phyloP scores from a whole-genome alignment of 1,139 yeast genomes.

The Pichia sp. region DNA sequence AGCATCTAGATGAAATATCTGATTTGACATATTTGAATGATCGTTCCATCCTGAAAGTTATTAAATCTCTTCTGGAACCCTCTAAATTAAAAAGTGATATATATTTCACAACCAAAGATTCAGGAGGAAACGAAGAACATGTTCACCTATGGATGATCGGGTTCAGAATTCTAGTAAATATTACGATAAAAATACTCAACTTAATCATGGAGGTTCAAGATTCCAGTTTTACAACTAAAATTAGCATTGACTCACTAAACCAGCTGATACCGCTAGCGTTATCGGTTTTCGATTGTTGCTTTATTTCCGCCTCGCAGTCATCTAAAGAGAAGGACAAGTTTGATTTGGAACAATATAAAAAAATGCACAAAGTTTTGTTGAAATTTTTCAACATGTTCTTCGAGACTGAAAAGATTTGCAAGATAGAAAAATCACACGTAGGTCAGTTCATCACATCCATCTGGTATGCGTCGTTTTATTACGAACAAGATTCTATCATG shows the following conservation, averaged over 20 bases:
- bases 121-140: conserved; percentile 1
- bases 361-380: conserved; percentile 42
- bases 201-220: conserved; percentile 28
- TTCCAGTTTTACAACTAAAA: conserved; percentile 22
- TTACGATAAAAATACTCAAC: conserved; percentile 29
- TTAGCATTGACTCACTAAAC: conserved; percentile 28
- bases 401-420: neutral
- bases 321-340: conserved; percentile 40
- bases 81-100: conserved; percentile 23
- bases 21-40: conserved; percentile 43
- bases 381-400: conserved; percentile 34
- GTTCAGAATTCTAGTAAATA: conserved; percentile 30
- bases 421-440: conserved; percentile 29
- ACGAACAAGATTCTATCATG: conserved; percentile 42
- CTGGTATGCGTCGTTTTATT: conserved; percentile 50
- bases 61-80: conserved; percentile 41
- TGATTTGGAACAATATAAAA: conserved; percentile 46
- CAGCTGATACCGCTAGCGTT: conserved; percentile 48
- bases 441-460: conserved; percentile 42
- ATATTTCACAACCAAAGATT: conserved; percentile 2
- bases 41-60: conserved; percentile 41
- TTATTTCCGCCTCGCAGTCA: conserved; percentile 33
- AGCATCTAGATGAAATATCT: conserved; percentile 34
- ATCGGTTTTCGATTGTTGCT: conserved; percentile 41
- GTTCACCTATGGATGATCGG: conserved; percentile 45